Evolutionary conservation across 1,284 basidiomycete species (phyloP), one percentile per base, ranked within the genome.

Genomic region (Ceratobasidium sp.): DNA sequence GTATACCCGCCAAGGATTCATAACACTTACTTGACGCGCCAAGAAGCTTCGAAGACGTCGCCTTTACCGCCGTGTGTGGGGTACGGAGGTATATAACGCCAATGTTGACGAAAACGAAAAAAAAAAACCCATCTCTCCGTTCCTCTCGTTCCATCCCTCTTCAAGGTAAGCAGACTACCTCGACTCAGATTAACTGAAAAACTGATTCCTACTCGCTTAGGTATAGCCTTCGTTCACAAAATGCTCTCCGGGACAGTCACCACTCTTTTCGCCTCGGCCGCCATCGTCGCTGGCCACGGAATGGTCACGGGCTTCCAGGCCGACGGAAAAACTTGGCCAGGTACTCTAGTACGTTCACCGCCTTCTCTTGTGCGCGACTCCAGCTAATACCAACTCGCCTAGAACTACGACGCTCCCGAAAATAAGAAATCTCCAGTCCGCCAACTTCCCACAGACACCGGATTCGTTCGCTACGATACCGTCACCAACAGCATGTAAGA

Each of bases 251-350:
- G 44, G 13, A 44, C 46, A 42, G 61, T 33, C 23, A 49, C 67
- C 73, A 61, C 73, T 76, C 73, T 76, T 76, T 76, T 76, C n/a
- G 73, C 73, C 20, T 76, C 73, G 44, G 73, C 73, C 33, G 73
- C 73, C 20, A 7, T 76, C 28, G 73, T 76, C n/a, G 26, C 61
- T 1, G 73, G 28, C 12, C 73, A 76, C 33, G 73, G 73, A 3
- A 42, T 53, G 9, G 58, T 76, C 46, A 23, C 15, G 7, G 39
- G 28, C 23, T 46, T 76, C 13, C n/a, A 44, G 9, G 28, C 64
- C 7, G 61, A 28, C 18, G 73, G 73, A 2, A 66, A 64, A 20
- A 4, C 15, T 7, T 76, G 67, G 18, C 2, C 33, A 9, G 73
- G 73, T 56, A 63, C 61, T 6, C 26, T 66, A 28, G 73, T 76